Conservation (phyloP, 2,329 filamentous ascomycete species). For the Sordariomycetes sp. region DNA sequence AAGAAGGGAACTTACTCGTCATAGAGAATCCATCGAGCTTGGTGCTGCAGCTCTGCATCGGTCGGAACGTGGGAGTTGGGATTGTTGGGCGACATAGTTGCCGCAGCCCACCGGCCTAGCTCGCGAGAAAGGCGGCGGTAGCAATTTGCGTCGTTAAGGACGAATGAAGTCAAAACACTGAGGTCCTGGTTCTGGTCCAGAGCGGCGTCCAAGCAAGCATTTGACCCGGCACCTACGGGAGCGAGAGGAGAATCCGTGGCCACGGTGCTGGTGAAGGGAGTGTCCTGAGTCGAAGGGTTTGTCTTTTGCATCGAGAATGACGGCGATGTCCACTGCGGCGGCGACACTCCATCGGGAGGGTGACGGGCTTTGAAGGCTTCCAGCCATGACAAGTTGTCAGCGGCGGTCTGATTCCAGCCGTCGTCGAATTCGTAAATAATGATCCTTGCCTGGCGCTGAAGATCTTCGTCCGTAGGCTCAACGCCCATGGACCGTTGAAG, state of each 20-base stretch:
- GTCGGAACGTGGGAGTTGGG: conserved; percentile 49
- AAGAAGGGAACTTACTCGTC: conserved; percentile 39
- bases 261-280: neutral
- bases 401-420: conserved; percentile 54
- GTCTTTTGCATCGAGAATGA: conserved; percentile 2
- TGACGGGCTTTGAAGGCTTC: conserved; percentile 41
- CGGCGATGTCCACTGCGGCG: neutral
- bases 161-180: conserved; percentile 20
- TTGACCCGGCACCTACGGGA: neutral
- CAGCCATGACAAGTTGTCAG: conserved; percentile 47
- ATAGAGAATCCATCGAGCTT: conserved; percentile 54
- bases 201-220: too few relatives aligned
- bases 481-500: conserved; percentile 32
- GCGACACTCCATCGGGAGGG: conserved; percentile 9
- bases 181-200: conserved; percentile 1
- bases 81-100: conserved; percentile 49
- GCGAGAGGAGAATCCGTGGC: neutral
- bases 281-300: conserved; percentile 2
- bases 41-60: conserved; percentile 55
- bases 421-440: conserved; percentile 56
- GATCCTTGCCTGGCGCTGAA: conserved; percentile 48
- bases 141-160: conserved; percentile 52
- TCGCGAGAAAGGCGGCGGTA: conserved; percentile 46
- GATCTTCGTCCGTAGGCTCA: conserved; percentile 41
- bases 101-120: conserved; percentile 40